Evolutionary conservation across 192 early-diverging fungal genomes (phyloP).

Genomic region (Oehlia diaphana): DNA sequence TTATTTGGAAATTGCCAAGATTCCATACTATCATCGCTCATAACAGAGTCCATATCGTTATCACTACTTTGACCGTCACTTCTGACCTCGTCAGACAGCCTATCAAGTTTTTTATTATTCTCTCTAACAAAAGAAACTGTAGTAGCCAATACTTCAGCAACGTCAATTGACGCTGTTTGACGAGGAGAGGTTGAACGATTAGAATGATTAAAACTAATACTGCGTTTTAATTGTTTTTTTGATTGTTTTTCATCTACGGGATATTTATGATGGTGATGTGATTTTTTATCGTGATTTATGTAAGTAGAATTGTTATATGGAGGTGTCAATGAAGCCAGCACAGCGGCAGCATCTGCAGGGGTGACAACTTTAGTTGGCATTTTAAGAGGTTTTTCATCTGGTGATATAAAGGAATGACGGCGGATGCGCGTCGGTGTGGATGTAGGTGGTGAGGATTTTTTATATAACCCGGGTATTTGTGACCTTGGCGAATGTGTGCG

Average conservation of each 20-base stretch:
- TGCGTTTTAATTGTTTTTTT: constrained; percentile 30
- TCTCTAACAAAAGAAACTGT: constrained; percentile 22
- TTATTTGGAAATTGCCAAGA: background rate
- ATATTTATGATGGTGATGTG: background rate
- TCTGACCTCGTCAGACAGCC: constrained; percentile 17
- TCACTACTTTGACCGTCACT: constrained; percentile 14
- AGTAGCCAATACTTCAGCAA: constrained; percentile 29
- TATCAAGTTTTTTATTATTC: constrained; percentile 27
- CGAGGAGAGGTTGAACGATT: constrained; percentile 11
- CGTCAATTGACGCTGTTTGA: constrained; percentile 21
- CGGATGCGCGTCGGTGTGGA: constrained; percentile 6
- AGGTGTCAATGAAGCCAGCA: constrained; percentile 26
- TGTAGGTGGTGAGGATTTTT: constrained; percentile 22
- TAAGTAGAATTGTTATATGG: background rate
- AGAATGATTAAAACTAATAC: constrained; percentile 27
- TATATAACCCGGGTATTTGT: constrained; percentile 7
- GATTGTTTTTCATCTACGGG: constrained; percentile 14
- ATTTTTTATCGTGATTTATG: constrained; percentile 2
- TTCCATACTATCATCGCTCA: constrained; percentile 8
- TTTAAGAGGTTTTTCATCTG: constrained; percentile 3
- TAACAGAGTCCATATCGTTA: background rate
- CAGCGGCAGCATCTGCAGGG: constrained; percentile 27
- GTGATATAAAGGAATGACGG: constrained; percentile 24
- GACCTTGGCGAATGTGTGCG: constrained; percentile 10
- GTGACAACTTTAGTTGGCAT: background rate